These are phyloP conservation scores for Boletus rubescentipes DNA, from an alignment of 768 basidiomycete genomes.

Conservation along the genomic window DNA sequence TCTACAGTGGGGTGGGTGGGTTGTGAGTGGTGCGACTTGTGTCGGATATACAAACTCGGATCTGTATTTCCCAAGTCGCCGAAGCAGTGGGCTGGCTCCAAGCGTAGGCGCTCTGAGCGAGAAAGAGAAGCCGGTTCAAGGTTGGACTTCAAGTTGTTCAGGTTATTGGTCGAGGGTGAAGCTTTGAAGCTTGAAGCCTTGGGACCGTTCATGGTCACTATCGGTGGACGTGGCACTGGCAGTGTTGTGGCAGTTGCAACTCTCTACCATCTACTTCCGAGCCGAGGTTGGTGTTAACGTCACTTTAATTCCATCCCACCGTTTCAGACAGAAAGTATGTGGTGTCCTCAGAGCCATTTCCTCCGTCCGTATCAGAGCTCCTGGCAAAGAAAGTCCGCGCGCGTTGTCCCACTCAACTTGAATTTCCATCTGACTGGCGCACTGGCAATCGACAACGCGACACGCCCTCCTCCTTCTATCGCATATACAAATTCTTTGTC, in stretches of 20 bases:
- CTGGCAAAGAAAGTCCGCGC: not conserved
- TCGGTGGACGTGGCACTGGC: not conserved
- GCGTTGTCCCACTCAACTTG: constrained; percentile 2
- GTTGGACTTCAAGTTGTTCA: constrained; percentile 2
- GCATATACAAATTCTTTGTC: constrained; percentile 10
- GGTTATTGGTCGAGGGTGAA: constrained; percentile 4
- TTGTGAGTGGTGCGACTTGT: constrained; percentile 3
- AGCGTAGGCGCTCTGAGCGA: constrained; percentile 3
- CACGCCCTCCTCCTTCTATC: constrained; percentile 6
- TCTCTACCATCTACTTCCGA: not conserved
- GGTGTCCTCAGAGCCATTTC: not conserved
- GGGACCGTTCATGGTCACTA: too few relatives aligned
- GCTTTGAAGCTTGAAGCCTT: too few relatives aligned
- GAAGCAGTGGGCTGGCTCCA: not conserved
- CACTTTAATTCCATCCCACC: not conserved
- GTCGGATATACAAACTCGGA: constrained; percentile 10
- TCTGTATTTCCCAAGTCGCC: not conserved
- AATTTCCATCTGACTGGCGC: constrained; percentile 5
- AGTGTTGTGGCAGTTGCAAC: too few relatives aligned
- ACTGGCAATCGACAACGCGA: not conserved
- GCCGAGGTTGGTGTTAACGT: not conserved
- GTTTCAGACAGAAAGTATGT: not conserved
- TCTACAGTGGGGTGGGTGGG: constrained; percentile 2
- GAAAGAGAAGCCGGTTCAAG: constrained; percentile 8
- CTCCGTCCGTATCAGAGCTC: constrained; percentile 2